These are phyloP conservation scores for Dacryopinax spathularia DNA, from an alignment of 768 basidiomycete genomes.

Conservation along the genomic window DNA sequence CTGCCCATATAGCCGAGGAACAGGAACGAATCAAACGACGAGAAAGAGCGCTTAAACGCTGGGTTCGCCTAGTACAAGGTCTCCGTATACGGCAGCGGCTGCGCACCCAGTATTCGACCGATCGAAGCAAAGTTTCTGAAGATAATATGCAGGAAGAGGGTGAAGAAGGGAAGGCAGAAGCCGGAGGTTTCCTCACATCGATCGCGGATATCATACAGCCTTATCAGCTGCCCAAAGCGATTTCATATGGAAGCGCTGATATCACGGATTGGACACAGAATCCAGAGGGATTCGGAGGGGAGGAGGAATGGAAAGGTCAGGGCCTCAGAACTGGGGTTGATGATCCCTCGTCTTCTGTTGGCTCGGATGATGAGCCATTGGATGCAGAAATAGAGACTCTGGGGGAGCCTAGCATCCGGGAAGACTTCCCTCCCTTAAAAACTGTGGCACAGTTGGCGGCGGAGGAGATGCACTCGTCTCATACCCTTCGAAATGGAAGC, in stretches of 20 bases:
- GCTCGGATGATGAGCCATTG: too few relatives aligned
- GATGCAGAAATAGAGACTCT: neutral
- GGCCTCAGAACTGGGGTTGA: too few relatives aligned
- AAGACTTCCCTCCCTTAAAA: neutral
- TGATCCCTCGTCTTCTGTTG: too few relatives aligned
- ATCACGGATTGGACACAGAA: too few relatives aligned
- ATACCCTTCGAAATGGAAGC: neutral
- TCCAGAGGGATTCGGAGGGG: too few relatives aligned
- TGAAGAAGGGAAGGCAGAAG: conserved; percentile 14
- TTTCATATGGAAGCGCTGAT: neutral
- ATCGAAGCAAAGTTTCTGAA: neutral
- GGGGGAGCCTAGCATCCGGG: neutral
- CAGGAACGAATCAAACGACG: conserved; percentile 60
- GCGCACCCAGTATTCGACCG: conserved; percentile 51
- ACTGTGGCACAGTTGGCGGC: neutral
- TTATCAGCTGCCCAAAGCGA: conserved; percentile 47
- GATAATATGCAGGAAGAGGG: neutral
- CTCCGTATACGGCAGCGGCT: conserved; percentile 72
- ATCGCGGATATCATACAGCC: conserved; percentile 61
- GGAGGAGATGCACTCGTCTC: neutral
- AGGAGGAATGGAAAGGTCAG: too few relatives aligned
- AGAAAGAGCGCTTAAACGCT: conserved; percentile 71
- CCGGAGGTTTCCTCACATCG: conserved; percentile 50
- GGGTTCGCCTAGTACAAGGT: conserved; percentile 78
- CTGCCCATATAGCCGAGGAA: conserved; percentile 61